Percentiles rank a stretch among this genome's conserved stretches.
Evolutionary conservation across 306 rosid genomes (phyloP).

Genomic region (Quercus variabilis): DNA sequence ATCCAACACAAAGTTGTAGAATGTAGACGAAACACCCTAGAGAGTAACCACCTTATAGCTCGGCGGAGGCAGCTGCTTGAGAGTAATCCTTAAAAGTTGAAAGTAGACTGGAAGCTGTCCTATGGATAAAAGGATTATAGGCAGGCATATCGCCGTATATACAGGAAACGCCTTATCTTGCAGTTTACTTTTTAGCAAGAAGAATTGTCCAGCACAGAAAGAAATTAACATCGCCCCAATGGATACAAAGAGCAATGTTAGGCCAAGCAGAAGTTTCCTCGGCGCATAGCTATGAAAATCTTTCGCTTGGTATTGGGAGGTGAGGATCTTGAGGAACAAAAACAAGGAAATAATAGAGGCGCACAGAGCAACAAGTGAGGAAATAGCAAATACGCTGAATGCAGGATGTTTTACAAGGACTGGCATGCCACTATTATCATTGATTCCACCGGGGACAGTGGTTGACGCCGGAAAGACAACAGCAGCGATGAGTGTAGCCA

Average conservation of each 20-base stretch:
- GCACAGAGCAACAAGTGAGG: slow-evolving; percentile 30
- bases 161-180: neutral
- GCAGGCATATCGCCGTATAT: neutral
- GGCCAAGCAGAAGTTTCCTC: slow-evolving; percentile 9
- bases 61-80: neutral
- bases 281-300: neutral
- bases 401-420: slow-evolving; percentile 3
- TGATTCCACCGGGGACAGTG: slow-evolving; percentile 26
- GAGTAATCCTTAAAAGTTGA: neutral
- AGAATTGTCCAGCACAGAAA: slow-evolving; percentile 9
- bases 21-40: too few relatives aligned
- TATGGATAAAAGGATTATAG: neutral
- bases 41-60: too few relatives aligned
- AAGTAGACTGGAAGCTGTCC: slow-evolving; percentile 4
- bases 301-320: neutral
- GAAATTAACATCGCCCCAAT: slow-evolving; percentile 1
- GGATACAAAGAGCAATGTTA: slow-evolving; percentile 9
- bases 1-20: too few relatives aligned
- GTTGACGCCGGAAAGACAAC: slow-evolving; percentile 41
- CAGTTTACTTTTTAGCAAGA: neutral
- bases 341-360: slow-evolving; percentile 22
- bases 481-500: slow-evolving; percentile 50
- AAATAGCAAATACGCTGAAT: slow-evolving; percentile 24
- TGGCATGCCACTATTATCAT: slow-evolving; percentile 1
- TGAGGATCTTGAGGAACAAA: neutral